Conservation (phyloP, 1,284 basidiomycete genomes). For the Cutaneotrichosporon sp. region DNA sequence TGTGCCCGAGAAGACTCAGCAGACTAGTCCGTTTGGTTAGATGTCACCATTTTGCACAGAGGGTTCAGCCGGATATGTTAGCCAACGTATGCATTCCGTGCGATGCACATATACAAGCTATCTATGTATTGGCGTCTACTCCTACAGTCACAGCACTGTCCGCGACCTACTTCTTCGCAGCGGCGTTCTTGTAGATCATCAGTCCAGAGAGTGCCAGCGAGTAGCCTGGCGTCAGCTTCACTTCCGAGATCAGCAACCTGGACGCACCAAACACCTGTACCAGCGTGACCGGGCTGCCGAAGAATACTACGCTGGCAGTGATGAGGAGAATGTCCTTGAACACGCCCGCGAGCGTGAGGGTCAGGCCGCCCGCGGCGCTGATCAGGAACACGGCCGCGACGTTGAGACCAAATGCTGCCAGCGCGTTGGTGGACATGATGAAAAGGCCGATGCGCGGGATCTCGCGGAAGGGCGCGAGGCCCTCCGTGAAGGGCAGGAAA, state of each 20-base stretch:
- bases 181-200: slow-evolving; percentile 43
- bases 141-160: background rate
- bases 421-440: slow-evolving; percentile 76
- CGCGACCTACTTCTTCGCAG: slow-evolving; percentile 22
- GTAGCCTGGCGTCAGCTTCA: slow-evolving; percentile 26
- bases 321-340: slow-evolving; percentile 97
- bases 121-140: background rate
- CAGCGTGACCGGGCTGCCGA: slow-evolving; percentile 72
- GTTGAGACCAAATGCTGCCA: slow-evolving; percentile 87
- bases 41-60: too few relatives aligned
- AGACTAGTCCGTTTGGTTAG: too few relatives aligned
- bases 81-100: background rate
- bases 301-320: slow-evolving; percentile 77
- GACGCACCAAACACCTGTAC: slow-evolving; percentile 68
- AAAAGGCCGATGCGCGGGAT: slow-evolving; percentile 68
- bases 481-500: slow-evolving; percentile 84
- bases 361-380: slow-evolving; percentile 78
- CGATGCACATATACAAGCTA: background rate
- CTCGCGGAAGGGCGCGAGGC: slow-evolving; percentile 79
- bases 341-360: slow-evolving; percentile 90
- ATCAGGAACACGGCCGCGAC: slow-evolving; percentile 90
- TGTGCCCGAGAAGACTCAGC: too few relatives aligned
- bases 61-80: too few relatives aligned
- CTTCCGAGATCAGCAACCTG: slow-evolving; percentile 3
- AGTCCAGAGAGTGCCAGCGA: slow-evolving; percentile 39